A percentile compares a stretch with the other conserved stretches of the same genome.
Conservation (phyloP, 352 stramenopile genomes). For the Albugo candida region DNA sequence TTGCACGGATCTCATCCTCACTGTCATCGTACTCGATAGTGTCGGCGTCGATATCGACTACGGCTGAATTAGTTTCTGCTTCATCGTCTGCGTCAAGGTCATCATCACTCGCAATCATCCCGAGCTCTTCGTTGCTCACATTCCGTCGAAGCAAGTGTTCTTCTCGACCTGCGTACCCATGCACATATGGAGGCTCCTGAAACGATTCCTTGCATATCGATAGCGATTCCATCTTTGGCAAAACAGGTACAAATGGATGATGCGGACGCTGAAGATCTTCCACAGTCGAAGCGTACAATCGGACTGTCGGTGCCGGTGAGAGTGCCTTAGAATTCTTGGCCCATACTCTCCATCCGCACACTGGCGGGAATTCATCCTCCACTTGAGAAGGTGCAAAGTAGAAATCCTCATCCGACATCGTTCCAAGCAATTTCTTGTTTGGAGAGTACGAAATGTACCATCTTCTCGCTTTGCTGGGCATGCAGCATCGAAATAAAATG, state of each 20-base stretch:
- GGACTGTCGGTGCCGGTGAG: constrained; percentile 35
- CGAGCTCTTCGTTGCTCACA: constrained; percentile 9
- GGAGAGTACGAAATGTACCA: constrained; percentile 97
- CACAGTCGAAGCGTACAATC: constrained; percentile 49
- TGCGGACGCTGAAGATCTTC: constrained; percentile 2
- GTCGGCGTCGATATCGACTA: constrained; percentile 57
- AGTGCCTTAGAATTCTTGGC: constrained; percentile 69
- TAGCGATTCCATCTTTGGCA: not conserved
- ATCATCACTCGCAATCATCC: constrained; percentile 11
- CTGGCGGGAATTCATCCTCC: constrained; percentile 54
- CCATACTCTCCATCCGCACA: constrained; percentile 73
- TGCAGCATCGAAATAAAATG: constrained; percentile 94
- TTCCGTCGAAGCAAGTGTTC: constrained; percentile 12
- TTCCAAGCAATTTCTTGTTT: constrained; percentile 70
- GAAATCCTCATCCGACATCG: constrained; percentile 72
- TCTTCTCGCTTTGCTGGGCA: constrained; percentile 93
- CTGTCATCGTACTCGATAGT: constrained; percentile 80
- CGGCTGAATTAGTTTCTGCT: constrained; percentile 12
- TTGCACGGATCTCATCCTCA: constrained; percentile 78
- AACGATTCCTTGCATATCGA: not conserved
- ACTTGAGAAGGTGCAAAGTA: constrained; percentile 73
- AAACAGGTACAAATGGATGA: not conserved
- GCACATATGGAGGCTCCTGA: constrained; percentile 3
- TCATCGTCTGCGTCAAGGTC: constrained; percentile 1
- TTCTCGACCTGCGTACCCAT: constrained; percentile 10